Evolutionary conservation across 352 stramenopile genomes (phyloP).

Genomic region (Phytophthora colocasiae): DNA sequence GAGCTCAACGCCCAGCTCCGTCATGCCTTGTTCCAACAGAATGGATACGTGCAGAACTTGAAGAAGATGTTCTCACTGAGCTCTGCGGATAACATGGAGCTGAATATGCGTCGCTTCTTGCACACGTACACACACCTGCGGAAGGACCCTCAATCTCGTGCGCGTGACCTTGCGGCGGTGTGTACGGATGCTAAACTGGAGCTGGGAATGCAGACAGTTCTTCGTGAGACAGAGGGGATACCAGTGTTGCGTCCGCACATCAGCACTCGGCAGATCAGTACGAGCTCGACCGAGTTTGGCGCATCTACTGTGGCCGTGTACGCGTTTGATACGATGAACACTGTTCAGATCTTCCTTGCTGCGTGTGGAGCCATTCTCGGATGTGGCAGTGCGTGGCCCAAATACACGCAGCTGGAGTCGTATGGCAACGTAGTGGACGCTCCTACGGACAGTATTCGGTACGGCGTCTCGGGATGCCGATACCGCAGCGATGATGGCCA

Average conservation of each 20-base stretch:
- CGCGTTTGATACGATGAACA: slow-evolving; percentile 48
- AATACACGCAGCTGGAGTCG: slow-evolving; percentile 38
- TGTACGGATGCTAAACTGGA: slow-evolving; percentile 43
- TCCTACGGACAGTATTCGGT: slow-evolving; percentile 37
- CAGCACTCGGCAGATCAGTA: slow-evolving; percentile 32
- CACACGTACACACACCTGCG: slow-evolving; percentile 45
- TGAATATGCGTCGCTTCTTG: slow-evolving; percentile 41
- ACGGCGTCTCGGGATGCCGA: slow-evolving; percentile 35
- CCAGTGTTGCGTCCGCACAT: slow-evolving; percentile 35
- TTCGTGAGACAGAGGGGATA: slow-evolving; percentile 40
- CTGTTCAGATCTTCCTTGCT: slow-evolving; percentile 45
- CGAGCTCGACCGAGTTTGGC: slow-evolving; percentile 39
- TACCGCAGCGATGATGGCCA: slow-evolving; percentile 43
- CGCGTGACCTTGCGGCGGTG: slow-evolving; percentile 28
- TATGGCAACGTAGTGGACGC: slow-evolving; percentile 38
- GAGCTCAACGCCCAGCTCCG: slow-evolving; percentile 60
- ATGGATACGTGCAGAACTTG: slow-evolving; percentile 47
- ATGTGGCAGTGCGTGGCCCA: slow-evolving; percentile 33
- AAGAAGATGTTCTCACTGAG: slow-evolving; percentile 39
- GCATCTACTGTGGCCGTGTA: slow-evolving; percentile 40
- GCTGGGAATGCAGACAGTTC: slow-evolving; percentile 40
- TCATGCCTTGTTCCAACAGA: slow-evolving; percentile 63
- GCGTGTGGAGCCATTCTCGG: slow-evolving; percentile 38
- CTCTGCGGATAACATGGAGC: slow-evolving; percentile 26
- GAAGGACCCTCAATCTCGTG: slow-evolving; percentile 35